These are phyloP conservation scores for Rhodotorula babjevae DNA, from an alignment of 768 basidiomycete species.

Conservation along the genomic window DNA sequence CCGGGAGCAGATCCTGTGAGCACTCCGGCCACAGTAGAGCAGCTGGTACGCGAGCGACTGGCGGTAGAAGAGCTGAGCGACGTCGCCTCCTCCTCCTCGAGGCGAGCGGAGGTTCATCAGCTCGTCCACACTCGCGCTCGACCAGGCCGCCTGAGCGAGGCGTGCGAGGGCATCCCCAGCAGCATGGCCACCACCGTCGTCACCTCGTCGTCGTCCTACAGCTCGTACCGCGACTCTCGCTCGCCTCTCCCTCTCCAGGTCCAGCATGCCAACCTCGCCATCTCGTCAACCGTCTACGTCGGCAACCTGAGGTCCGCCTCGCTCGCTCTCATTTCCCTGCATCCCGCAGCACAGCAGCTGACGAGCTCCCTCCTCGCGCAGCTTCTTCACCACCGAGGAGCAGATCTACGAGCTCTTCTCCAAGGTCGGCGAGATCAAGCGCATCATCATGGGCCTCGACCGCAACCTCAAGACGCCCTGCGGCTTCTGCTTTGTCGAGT, in stretches of 20 bases:
- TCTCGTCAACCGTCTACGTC: slow-evolving; percentile 63
- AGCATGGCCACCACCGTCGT: slow-evolving; percentile 63
- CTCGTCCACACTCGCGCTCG: no score
- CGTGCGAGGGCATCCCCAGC: no score
- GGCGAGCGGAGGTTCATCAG: no score
- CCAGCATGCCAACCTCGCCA: slow-evolving; percentile 18
- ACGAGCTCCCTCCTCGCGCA: background rate
- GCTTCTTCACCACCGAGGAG: slow-evolving; percentile 90
- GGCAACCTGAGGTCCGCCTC: slow-evolving; percentile 48
- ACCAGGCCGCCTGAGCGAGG: no score
- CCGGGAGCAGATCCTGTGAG: no score
- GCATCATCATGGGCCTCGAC: slow-evolving; percentile 92
- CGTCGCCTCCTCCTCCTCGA: no score
- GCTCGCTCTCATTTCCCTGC: no score
- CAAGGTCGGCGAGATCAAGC: slow-evolving; percentile 56
- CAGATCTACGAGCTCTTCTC: slow-evolving; percentile 88
- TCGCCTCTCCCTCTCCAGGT: slow-evolving; percentile 13
- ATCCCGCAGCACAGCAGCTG: slow-evolving; percentile 31
- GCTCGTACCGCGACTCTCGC: slow-evolving; percentile 95
- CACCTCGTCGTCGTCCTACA: slow-evolving; percentile 78
- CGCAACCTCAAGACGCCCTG: slow-evolving; percentile 88
- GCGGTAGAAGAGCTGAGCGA: no score
- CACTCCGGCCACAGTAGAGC: no score
- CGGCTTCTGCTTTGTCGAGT: slow-evolving; percentile 89
- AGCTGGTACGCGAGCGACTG: no score